Evolutionary conservation across 2,329 filamentous ascomycete species (phyloP).

Genomic region (Macrophomina phaseolina): DNA sequence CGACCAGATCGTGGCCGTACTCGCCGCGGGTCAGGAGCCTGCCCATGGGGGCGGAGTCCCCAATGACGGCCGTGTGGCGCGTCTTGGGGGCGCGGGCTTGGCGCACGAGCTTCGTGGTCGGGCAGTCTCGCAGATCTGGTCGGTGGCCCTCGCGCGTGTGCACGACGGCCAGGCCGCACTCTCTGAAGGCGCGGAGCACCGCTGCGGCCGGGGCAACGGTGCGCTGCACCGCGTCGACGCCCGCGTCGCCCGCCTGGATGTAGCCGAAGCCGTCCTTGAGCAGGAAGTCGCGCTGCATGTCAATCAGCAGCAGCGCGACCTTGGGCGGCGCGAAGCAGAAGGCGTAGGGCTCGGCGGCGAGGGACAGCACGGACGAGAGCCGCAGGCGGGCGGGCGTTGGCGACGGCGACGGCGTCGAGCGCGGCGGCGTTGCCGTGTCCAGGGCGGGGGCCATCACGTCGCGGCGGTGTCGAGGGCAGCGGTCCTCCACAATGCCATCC

Average conservation of each 20-base stretch:
- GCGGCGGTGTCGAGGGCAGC: background rate
- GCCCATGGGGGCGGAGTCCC: slow-evolving; percentile 59
- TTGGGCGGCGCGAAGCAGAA: slow-evolving; percentile 45
- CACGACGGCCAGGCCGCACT: slow-evolving; percentile 49
- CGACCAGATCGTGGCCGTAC: slow-evolving; percentile 62
- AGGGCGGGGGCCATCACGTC: background rate
- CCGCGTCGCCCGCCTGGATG: slow-evolving; percentile 53
- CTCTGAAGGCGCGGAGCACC: slow-evolving; percentile 51
- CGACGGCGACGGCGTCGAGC: background rate
- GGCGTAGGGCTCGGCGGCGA: slow-evolving; percentile 46
- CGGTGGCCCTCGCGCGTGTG: slow-evolving; percentile 61
- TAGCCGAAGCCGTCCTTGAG: slow-evolving; percentile 56
- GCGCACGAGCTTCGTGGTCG: slow-evolving; percentile 58
- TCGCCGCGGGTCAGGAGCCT: slow-evolving; percentile 65
- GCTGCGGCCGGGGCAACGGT: slow-evolving; percentile 52
- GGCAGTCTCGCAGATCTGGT: slow-evolving; percentile 61
- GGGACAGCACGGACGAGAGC: background rate
- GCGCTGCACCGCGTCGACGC: slow-evolving; percentile 46
- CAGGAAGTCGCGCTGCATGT: slow-evolving; percentile 63
- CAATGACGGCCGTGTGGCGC: slow-evolving; percentile 53
- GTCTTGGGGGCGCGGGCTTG: slow-evolving; percentile 56
- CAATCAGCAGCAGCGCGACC: slow-evolving; percentile 61
- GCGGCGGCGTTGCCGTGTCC: background rate
- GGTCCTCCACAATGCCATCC: background rate
- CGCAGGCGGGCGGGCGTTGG: background rate